Evolutionary conservation across 192 early-diverging fungal genomes (phyloP).

Genomic region (Dissophora ornata): DNA sequence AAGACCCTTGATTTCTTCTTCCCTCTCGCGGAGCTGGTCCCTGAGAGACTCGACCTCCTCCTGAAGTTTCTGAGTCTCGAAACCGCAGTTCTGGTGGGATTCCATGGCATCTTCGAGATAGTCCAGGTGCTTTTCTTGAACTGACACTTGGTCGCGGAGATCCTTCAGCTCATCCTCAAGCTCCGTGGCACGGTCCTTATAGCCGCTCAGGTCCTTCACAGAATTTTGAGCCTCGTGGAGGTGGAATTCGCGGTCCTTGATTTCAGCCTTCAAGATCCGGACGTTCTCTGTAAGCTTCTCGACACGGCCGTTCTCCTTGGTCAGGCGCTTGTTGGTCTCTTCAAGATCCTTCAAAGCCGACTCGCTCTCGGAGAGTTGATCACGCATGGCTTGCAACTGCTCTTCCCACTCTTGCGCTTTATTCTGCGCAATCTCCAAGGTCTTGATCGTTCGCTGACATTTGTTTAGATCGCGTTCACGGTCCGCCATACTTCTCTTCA

Average conservation of each 20-base stretch:
- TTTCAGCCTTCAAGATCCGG: conserved; percentile 1
- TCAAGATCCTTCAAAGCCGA: background rate
- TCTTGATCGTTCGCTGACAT: conserved; percentile 17
- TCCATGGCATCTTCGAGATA: conserved; percentile 34
- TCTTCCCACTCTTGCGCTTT: conserved; percentile 5
- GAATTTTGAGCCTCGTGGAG: conserved; percentile 7
- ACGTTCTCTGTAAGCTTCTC: conserved; percentile 14
- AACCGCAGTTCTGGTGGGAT: conserved; percentile 18
- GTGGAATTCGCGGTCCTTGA: conserved; percentile 16
- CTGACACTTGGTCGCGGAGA: conserved; percentile 17
- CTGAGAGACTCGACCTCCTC: conserved; percentile 18
- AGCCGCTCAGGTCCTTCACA: background rate
- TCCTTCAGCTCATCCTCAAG: conserved; percentile 27
- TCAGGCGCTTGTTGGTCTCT: conserved; percentile 8
- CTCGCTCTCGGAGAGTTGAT: conserved; percentile 4
- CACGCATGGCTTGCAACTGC: conserved; percentile 20
- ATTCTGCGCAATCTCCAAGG: conserved; percentile 18
- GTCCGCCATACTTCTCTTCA: conserved; percentile 6
- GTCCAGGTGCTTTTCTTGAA: conserved; percentile 37
- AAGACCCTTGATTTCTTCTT: conserved; percentile 4
- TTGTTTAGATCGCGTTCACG: conserved; percentile 27
- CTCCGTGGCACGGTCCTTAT: background rate
- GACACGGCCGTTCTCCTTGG: background rate
- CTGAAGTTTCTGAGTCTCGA: conserved; percentile 13
- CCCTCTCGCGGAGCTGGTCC: conserved; percentile 10